Conservation (phyloP, 768 basidiomycete species). For the Kwoniella botswanensis region DNA sequence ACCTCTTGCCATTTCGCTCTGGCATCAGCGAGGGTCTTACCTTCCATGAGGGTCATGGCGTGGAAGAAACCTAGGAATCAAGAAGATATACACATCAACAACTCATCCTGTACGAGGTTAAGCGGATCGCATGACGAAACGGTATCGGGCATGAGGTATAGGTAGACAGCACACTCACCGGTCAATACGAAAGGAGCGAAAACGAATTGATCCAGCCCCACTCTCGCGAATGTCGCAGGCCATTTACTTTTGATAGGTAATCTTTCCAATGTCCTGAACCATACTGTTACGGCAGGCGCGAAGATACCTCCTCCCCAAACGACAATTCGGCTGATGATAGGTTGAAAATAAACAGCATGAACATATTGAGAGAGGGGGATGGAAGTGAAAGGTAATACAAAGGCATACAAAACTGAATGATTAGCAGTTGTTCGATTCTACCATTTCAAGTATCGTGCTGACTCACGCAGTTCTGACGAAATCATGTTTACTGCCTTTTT, state of each 20-base stretch:
- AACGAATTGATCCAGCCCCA: constrained; percentile 79
- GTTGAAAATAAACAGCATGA: background rate
- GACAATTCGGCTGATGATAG: constrained; percentile 46
- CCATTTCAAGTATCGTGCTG: background rate
- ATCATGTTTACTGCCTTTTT: constrained; percentile 74
- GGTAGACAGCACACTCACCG: constrained; percentile 34
- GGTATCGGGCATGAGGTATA: background rate
- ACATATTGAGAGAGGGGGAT: background rate
- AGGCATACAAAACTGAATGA: too few species aligned
- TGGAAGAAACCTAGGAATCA: constrained; percentile 65
- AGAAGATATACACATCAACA: background rate
- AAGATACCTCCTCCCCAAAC: constrained; percentile 77
- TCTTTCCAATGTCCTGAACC: constrained; percentile 75
- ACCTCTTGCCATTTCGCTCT: constrained; percentile 61
- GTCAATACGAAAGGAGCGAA: constrained; percentile 71
- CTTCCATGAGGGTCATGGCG: constrained; percentile 79
- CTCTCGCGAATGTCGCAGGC: constrained; percentile 59
- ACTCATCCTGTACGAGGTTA: too few species aligned
- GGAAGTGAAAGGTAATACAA: background rate
- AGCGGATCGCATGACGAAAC: background rate
- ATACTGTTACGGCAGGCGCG: constrained; percentile 79
- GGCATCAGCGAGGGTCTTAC: constrained; percentile 66
- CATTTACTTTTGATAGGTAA: constrained; percentile 65
- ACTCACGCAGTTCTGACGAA: constrained; percentile 54
- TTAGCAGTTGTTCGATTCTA: too few species aligned